Evolutionary conservation across 2,329 filamentous ascomycete genomes (phyloP).

Genomic region (Eurotiales sp.): DNA sequence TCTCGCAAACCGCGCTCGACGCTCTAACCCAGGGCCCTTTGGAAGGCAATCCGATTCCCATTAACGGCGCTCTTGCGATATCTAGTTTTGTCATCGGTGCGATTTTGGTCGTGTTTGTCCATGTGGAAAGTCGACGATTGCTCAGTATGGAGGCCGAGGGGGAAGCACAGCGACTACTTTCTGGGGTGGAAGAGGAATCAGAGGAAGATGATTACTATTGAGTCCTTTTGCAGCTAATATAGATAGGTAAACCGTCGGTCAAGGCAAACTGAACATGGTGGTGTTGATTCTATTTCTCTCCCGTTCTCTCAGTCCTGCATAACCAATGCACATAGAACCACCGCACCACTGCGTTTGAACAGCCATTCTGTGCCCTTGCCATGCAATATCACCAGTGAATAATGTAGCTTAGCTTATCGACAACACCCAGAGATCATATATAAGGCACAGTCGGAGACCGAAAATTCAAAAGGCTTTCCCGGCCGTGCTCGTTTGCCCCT

Average conservation of each 20-base stretch:
- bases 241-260: not conserved
- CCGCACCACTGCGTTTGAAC: no score
- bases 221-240: not conserved
- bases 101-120: slow-evolving; percentile 64
- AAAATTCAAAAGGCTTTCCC: slow-evolving; percentile 6
- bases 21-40: slow-evolving; percentile 71
- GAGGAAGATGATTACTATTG: slow-evolving; percentile 1
- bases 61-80: slow-evolving; percentile 66
- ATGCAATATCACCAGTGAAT: no score
- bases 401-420: no score
- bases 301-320: no score
- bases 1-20: slow-evolving; percentile 76
- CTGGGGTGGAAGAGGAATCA: slow-evolving; percentile 8
- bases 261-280: no score
- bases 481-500: slow-evolving; percentile 1
- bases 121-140: slow-evolving; percentile 16
- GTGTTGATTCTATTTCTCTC: no score
- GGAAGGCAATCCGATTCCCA: slow-evolving; percentile 67
- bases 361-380: no score
- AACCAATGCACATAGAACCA: no score
- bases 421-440: not conserved
- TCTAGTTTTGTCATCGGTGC: slow-evolving; percentile 63
- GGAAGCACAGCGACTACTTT: slow-evolving; percentile 23
- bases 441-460: no score
- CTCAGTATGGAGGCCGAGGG: slow-evolving; percentile 18